Conservation (phyloP, 139 green algal genomes). For the Closterium sp. region DNA sequence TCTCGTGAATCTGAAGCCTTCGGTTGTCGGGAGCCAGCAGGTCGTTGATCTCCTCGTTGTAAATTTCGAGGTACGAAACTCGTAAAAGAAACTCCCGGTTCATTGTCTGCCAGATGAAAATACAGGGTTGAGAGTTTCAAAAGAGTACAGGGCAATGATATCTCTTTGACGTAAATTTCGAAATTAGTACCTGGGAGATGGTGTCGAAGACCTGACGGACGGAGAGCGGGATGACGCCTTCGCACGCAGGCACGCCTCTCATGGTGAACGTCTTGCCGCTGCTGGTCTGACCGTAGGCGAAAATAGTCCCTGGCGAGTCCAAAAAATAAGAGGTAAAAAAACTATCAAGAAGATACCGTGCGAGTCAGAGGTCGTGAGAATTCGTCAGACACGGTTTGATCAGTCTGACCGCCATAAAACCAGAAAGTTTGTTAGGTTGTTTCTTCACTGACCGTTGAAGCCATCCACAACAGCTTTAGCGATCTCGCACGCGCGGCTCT, state of each 20-base stretch:
- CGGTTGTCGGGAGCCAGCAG: constrained; percentile 43
- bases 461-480: not conserved
- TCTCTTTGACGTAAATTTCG: no score
- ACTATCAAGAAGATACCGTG: no score
- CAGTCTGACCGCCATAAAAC: no score
- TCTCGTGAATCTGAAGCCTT: constrained; percentile 52
- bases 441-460: not conserved
- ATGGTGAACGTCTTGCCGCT: constrained; percentile 51
- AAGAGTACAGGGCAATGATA: not conserved
- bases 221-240: constrained; percentile 82
- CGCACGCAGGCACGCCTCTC: constrained; percentile 61
- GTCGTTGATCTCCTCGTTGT: constrained; percentile 60
- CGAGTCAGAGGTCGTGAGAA: no score
- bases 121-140: not conserved
- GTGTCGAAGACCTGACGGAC: constrained; percentile 76
- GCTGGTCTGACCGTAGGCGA: constrained; percentile 51
- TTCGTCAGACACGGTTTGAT: no score
- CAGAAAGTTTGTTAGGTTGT: no score
- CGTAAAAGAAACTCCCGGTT: constrained; percentile 51
- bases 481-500: not conserved
- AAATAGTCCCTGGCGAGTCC: constrained; percentile 34
- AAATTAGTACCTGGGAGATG: constrained; percentile 24
- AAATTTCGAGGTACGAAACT: constrained; percentile 58
- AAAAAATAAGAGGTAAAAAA: not conserved
- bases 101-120: constrained; percentile 26